Conservation (phyloP, 306 rosid species). For the Ochetophila trinervis region DNA sequence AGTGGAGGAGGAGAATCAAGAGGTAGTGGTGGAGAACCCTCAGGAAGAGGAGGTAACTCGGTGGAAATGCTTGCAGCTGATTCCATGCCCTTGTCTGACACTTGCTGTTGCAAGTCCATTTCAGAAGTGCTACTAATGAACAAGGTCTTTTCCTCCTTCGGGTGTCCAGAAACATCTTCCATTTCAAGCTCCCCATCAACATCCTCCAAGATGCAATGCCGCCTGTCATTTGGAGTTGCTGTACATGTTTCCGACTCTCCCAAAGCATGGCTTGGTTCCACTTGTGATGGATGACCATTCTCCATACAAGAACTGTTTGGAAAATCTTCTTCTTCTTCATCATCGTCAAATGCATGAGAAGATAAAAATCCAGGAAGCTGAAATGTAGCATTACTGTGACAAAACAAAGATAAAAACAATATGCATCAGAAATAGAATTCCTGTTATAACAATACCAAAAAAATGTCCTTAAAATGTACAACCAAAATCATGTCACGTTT, state of each 20-base stretch:
- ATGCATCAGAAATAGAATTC: constrained; percentile 16
- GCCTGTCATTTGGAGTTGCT: constrained; percentile 84
- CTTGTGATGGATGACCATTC: constrained; percentile 43
- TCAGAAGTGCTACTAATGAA: constrained; percentile 40
- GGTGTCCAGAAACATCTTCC: constrained; percentile 97
- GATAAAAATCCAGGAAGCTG: constrained; percentile 89
- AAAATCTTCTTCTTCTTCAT: constrained; percentile 67
- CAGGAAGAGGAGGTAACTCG: constrained; percentile 50
- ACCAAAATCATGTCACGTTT: too few species aligned
- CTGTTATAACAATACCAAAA: too few species aligned
- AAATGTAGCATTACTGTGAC: constrained; percentile 91
- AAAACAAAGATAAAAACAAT: constrained; percentile 16
- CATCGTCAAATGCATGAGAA: constrained; percentile 76
- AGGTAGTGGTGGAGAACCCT: constrained; percentile 94
- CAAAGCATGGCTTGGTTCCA: constrained; percentile 37
- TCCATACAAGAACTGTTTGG: constrained; percentile 54
- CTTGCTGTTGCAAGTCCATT: constrained; percentile 42
- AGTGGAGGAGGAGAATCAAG: constrained; percentile 86
- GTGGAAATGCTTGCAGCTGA: constrained; percentile 37
- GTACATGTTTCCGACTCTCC: constrained; percentile 70
- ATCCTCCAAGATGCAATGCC: constrained; percentile 91
- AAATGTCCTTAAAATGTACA: too few species aligned
- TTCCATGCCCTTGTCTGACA: constrained; percentile 40
- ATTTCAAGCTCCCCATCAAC: constrained; percentile 98
- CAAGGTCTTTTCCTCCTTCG: constrained; percentile 64